Conservation (phyloP, 805 yeast genomes). For the Ogataea nitratoaversa region DNA sequence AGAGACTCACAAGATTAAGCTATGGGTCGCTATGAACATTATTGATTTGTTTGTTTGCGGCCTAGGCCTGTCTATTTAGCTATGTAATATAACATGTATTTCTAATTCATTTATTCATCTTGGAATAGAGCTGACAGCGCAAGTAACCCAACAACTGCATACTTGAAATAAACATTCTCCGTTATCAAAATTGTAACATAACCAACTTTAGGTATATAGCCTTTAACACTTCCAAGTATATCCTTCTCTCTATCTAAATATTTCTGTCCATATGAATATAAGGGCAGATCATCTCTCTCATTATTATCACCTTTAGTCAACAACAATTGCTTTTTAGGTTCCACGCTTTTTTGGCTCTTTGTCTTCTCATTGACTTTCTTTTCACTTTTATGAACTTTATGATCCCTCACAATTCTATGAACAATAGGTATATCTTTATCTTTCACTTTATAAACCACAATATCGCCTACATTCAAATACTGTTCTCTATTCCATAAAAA, state of each 20-base stretch:
- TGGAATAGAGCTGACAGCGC: slow-evolving; percentile 65
- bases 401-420: slow-evolving; percentile 89
- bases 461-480: slow-evolving; percentile 74
- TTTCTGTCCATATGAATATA: slow-evolving; percentile 71
- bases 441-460: slow-evolving; percentile 85
- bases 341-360: slow-evolving; percentile 4
- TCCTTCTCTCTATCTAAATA: slow-evolving; percentile 77
- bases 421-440: slow-evolving; percentile 91
- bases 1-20: slow-evolving; percentile 22
- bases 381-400: slow-evolving; percentile 37
- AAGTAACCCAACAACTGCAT: slow-evolving; percentile 68
- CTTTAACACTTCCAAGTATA: slow-evolving; percentile 88
- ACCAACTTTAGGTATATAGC: slow-evolving; percentile 84
- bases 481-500: slow-evolving; percentile 84
- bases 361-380: slow-evolving; percentile 6
- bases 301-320: slow-evolving; percentile 97
- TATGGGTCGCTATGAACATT: slow-evolving; percentile 18
- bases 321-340: slow-evolving; percentile 47
- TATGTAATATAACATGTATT: slow-evolving; percentile 1
- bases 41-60: not conserved
- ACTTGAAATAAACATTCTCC: slow-evolving; percentile 81
- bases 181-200: slow-evolving; percentile 88
- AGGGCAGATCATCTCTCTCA: slow-evolving; percentile 81
- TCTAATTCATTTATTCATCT: slow-evolving; percentile 37
- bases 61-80: not conserved